Conservation (phyloP, 441 rosid species). For the Gossypium schwendimanii region DNA sequence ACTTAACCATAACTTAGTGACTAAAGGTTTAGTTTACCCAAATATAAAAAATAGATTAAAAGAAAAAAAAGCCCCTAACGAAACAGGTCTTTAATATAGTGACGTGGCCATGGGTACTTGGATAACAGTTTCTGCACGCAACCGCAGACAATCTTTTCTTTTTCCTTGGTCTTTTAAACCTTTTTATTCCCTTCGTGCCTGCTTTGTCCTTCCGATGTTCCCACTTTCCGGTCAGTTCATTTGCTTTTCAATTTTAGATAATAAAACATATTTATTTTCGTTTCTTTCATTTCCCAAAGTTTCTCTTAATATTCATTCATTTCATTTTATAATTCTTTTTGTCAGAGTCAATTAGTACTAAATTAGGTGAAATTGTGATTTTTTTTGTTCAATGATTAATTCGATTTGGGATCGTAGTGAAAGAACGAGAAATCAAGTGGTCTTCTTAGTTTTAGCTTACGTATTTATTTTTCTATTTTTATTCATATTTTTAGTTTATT, state of each 20-base stretch:
- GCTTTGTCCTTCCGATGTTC: not conserved
- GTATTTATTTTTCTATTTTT: not conserved
- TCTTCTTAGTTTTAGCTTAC: constrained; percentile 1
- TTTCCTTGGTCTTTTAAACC: not conserved
- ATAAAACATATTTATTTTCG: not conserved
- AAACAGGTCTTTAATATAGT: not conserved
- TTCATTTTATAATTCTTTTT: not conserved
- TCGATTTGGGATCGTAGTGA: not conserved
- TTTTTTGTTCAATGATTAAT: not conserved
- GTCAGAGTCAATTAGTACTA: not conserved
- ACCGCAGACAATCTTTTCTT: not conserved
- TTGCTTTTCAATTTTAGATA: not conserved
- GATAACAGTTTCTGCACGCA: not conserved
- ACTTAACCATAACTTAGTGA: no score
- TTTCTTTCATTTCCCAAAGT: not conserved
- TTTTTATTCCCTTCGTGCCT: not conserved
- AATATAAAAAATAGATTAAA: no score
- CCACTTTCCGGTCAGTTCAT: constrained; percentile 10
- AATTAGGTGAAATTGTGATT: not conserved
- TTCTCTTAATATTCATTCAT: not conserved
- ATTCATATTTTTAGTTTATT: not conserved
- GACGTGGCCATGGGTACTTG: not conserved
- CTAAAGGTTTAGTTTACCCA: no score
- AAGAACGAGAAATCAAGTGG: not conserved
- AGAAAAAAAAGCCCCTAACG: no score